Conservation (phyloP, 192 early-diverging fungal species). For the Kappamyces sp. region DNA sequence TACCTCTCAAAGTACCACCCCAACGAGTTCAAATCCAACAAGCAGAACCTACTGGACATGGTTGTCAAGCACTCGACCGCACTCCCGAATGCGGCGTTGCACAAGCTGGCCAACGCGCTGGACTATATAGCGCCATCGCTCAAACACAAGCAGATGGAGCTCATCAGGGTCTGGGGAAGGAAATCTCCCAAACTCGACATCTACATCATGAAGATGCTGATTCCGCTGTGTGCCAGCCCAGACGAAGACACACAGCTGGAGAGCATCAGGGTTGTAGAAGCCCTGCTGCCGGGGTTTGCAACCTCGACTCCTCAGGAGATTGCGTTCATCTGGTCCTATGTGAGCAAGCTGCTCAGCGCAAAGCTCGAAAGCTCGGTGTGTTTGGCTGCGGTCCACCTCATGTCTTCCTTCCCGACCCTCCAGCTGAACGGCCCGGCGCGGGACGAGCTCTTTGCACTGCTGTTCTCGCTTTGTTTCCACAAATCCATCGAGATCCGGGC, state of each 20-base stretch:
- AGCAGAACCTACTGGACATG: constrained; percentile 35
- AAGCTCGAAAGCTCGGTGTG: constrained; percentile 23
- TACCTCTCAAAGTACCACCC: constrained; percentile 10
- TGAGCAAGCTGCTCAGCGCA: constrained; percentile 33
- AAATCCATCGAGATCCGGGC: constrained; percentile 29
- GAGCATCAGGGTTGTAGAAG: constrained; percentile 31
- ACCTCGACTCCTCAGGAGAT: constrained; percentile 36
- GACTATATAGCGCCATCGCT: constrained; percentile 39
- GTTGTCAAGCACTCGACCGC: constrained; percentile 31
- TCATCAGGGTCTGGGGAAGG: constrained; percentile 43
- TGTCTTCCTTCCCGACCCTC: constrained; percentile 40
- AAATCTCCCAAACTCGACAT: constrained; percentile 47
- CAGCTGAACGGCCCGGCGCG: constrained; percentile 31
- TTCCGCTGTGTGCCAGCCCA: constrained; percentile 34
- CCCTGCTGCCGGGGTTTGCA: constrained; percentile 34
- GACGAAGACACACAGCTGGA: constrained; percentile 46
- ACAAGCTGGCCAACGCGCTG: constrained; percentile 47
- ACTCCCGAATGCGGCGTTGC: constrained; percentile 32
- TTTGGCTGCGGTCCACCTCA: constrained; percentile 21
- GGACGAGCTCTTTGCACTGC: constrained; percentile 40
- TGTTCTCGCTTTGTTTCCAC: constrained; percentile 41
- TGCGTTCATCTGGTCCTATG: constrained; percentile 42
- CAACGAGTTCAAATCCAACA: too few species aligned
- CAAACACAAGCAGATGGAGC: constrained; percentile 43
- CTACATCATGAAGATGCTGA: constrained; percentile 48